These are phyloP conservation scores for Leccinum griseonigrum DNA, from an alignment of 1,284 basidiomycete species.

Conservation along the genomic window DNA sequence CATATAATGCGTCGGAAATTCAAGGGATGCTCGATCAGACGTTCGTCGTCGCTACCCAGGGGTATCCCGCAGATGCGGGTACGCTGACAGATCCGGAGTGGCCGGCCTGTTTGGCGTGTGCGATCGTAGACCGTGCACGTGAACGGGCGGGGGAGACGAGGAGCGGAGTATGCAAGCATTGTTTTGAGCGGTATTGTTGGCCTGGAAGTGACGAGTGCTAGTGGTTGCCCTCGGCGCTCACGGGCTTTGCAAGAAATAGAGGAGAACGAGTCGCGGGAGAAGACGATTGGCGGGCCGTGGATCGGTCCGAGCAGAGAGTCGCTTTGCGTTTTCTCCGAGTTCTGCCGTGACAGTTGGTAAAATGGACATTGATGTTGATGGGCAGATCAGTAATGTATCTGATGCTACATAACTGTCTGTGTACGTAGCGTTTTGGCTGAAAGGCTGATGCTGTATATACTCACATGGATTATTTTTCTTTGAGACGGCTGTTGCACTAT, in stretches of 20 bases:
- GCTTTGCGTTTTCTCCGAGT: background rate
- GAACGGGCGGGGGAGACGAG: conserved; percentile 26
- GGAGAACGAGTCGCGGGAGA: background rate
- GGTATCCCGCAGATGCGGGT: conserved; percentile 23
- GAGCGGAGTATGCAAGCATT: conserved; percentile 38
- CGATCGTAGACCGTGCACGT: conserved; percentile 41
- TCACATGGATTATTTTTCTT: background rate
- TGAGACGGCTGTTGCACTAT: background rate
- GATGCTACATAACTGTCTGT: background rate
- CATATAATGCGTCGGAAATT: conserved; percentile 32
- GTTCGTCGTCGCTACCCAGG: conserved; percentile 42
- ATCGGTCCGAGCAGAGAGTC: background rate
- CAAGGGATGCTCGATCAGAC: conserved; percentile 43
- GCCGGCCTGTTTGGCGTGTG: conserved; percentile 45
- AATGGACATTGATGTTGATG: background rate
- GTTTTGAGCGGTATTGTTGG: conserved; percentile 42
- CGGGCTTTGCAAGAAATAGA: background rate
- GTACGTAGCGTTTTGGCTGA: background rate
- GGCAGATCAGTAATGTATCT: no score
- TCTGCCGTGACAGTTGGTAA: background rate
- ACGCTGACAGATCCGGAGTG: conserved; percentile 36
- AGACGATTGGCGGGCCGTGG: background rate
- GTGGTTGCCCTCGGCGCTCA: conserved; percentile 2
- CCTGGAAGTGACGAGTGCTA: background rate
- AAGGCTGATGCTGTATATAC: background rate